These are phyloP conservation scores for Pseudomicrostroma phylloplanum DNA, from an alignment of 1,284 basidiomycete species.

Conservation along the genomic window DNA sequence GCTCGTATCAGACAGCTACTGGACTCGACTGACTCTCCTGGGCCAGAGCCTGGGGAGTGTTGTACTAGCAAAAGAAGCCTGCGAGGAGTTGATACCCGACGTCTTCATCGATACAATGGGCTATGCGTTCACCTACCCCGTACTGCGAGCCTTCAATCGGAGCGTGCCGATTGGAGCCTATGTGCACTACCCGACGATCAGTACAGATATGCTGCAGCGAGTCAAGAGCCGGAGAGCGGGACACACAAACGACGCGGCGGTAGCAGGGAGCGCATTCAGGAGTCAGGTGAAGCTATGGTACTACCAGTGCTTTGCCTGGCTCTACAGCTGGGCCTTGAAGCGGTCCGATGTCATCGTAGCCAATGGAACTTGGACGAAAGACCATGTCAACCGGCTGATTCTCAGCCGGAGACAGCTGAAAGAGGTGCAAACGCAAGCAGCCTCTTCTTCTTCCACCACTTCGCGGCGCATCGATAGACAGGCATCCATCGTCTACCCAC, in stretches of 20 bases:
- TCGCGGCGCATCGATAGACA: neutral
- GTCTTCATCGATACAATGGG: conserved; percentile 99
- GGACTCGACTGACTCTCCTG: conserved; percentile 80
- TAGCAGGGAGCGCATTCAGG: conserved; percentile 60
- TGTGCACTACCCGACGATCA: conserved; percentile 90
- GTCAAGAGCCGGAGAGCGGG: conserved; percentile 60
- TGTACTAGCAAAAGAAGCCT: conserved; percentile 72
- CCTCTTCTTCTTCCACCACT: neutral
- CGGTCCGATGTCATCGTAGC: conserved; percentile 71
- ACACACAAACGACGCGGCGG: conserved; percentile 61
- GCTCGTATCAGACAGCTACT: conserved; percentile 73
- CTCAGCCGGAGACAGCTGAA: neutral
- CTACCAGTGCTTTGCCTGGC: conserved; percentile 77
- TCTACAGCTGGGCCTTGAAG: conserved; percentile 71
- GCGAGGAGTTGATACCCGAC: conserved; percentile 68
- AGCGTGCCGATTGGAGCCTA: conserved; percentile 76
- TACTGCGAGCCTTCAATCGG: conserved; percentile 61
- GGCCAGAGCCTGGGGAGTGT: conserved; percentile 86
- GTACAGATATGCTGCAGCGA: conserved; percentile 82
- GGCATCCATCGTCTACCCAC: conserved; percentile 69
- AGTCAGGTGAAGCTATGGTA: conserved; percentile 73
- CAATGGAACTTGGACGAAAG: conserved; percentile 91
- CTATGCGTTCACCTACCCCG: conserved; percentile 84
- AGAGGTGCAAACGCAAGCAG: neutral
- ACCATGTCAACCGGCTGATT: conserved; percentile 62